A percentile compares a stretch with the other conserved stretches of the same genome.
Conservation (phyloP, 148 eudicot genomes). For the Dysphania ambrosioides region DNA sequence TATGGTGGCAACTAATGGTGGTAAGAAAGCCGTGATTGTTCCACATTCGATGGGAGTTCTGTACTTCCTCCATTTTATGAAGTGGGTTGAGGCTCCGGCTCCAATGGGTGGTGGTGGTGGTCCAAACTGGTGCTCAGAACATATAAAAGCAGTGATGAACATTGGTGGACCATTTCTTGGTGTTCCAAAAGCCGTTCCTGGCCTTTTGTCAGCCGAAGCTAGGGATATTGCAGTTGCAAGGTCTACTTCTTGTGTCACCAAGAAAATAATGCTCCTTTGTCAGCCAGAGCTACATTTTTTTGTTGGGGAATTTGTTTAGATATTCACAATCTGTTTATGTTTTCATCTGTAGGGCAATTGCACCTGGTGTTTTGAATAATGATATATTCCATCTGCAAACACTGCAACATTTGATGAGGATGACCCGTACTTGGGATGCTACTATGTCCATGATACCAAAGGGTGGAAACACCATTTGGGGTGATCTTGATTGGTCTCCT, state of each 20-base stretch:
- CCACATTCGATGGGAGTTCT: constrained; percentile 97
- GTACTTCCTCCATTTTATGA: constrained; percentile 94
- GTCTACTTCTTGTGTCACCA: constrained; percentile 28
- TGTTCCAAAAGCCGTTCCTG: constrained; percentile 91
- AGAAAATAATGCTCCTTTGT: neutral
- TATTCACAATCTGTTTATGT: constrained; percentile 10
- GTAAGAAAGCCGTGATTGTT: constrained; percentile 84
- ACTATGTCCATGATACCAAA: constrained; percentile 97
- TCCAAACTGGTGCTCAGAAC: constrained; percentile 79
- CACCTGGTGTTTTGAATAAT: constrained; percentile 69
- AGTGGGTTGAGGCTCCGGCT: constrained; percentile 98
- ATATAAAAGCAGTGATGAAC: constrained; percentile 87
- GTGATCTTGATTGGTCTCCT: constrained; percentile 92
- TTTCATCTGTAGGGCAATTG: constrained; percentile 61
- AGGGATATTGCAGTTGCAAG: constrained; percentile 93
- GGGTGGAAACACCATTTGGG: constrained; percentile 97
- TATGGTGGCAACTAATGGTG: constrained; percentile 89
- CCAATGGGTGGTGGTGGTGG: constrained; percentile 99
- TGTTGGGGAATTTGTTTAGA: neutral
- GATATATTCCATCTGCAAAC: constrained; percentile 82
- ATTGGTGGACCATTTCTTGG: constrained; percentile 97
- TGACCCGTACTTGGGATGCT: constrained; percentile 97
- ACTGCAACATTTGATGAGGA: constrained; percentile 82
- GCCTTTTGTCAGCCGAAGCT: constrained; percentile 93
- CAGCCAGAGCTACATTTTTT: neutral